These are phyloP conservation scores for Coemansia sp. DNA, from an alignment of 192 early-diverging fungal species.

Conservation along the genomic window DNA sequence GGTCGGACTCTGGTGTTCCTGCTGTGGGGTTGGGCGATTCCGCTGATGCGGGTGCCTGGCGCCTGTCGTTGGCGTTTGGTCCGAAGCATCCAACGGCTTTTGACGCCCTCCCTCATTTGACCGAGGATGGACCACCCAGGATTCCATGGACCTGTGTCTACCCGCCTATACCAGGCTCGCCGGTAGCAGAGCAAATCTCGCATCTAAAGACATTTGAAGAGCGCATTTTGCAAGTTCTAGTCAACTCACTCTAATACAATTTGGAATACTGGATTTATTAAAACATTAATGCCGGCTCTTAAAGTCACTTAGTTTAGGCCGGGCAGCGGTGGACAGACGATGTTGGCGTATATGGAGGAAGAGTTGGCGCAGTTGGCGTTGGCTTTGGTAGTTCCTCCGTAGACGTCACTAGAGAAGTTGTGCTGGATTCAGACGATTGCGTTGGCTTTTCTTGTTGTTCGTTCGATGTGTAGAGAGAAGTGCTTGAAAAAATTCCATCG, in stretches of 20 bases:
- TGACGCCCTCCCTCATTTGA: not conserved
- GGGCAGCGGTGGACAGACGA: not conserved
- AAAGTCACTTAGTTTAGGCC: not conserved
- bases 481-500: not conserved
- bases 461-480: not conserved
- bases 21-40: not conserved
- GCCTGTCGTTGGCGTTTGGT: constrained; percentile 37
- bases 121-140: not conserved
- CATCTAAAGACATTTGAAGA: constrained; percentile 32
- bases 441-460: not conserved
- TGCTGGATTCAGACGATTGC: not conserved
- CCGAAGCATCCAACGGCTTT: constrained; percentile 43
- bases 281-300: too few relatives aligned
- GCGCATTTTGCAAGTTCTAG: constrained; percentile 15
- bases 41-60: constrained; percentile 11
- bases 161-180: constrained; percentile 12
- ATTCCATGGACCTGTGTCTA: constrained; percentile 43
- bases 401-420: not conserved
- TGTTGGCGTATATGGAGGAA: not conserved
- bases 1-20: not conserved
- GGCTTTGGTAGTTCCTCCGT: not conserved
- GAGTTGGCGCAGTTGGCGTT: not conserved
- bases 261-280: not conserved
- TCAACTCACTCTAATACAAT: constrained; percentile 16
- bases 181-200: not conserved